Evolutionary conservation across 179 eudicot genomes (phyloP), one percentile per base, ranked within the genome.

Genomic region (Beta macrorhiza): DNA sequence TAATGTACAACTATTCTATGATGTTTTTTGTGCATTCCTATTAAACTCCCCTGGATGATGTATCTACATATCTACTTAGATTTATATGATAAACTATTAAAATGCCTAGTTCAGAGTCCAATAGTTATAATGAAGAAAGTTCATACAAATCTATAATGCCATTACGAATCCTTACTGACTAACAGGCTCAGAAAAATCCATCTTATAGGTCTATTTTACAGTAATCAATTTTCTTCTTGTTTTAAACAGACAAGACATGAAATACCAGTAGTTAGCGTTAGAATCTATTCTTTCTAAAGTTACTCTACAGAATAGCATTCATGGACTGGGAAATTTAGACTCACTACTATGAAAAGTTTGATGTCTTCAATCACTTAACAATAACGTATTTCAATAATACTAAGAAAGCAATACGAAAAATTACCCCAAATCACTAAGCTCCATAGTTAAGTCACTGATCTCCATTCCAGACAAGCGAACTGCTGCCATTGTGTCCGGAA

Each of bases 401-500:
- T 37, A 20, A 42, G 29, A 44, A 2, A 37, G 22, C 5, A 42
- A 37, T 4, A 61, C 55, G 1, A 72, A 47, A 68, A 59, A 85
- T 85, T 58, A 95, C 99, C 98, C 98, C 65, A 95, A 80, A 81
- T 93, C 98, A 84, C 94, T 93, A 52, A 95, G 93, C 92, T 95
- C 99, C 89, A 91, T 92, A 20, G 98, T 93, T 57, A 95, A 86
- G 85, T 95, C 98, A 86, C 98, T 93, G 80, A 95, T 89, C 86
- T 95, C 99, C 99, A 95, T 93, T 68, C 99, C 97, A 78, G 98
- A 95, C 82, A 95, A 84, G 51, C 98, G 91, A 59, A 93, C 88
- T 63, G 98, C 92, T 79, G 95, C 99, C 99, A 95, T 95, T 67
- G 98, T 95, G 76, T 87, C 97, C 8, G 99, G 98, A 63, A 95